Conservation (phyloP, 345 rosid genomes). For the Carallia brachiata region DNA sequence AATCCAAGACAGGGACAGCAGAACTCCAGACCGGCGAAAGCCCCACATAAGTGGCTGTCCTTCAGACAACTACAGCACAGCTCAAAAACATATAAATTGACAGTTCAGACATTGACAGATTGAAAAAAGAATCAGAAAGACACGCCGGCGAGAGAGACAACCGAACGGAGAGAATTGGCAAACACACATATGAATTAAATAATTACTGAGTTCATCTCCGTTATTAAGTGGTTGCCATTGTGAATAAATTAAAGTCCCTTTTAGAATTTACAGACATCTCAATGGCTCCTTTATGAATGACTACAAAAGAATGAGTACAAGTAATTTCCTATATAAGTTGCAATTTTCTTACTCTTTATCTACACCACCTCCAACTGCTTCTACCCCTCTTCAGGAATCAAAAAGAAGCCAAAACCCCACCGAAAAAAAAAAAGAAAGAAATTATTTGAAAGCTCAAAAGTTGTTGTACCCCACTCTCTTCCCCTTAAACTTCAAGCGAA, state of each 20-base stretch:
- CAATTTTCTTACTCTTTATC: slow-evolving; percentile 27
- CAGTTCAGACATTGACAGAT: too few species aligned
- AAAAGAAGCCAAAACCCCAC: neutral
- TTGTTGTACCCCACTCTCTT: neutral
- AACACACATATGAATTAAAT: neutral
- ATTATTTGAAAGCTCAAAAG: neutral
- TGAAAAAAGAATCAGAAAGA: neutral
- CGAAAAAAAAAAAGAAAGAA: slow-evolving; percentile 13
- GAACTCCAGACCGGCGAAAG: too few species aligned
- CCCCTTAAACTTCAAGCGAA: slow-evolving; percentile 1
- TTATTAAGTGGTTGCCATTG: slow-evolving; percentile 27
- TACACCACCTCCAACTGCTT: slow-evolving; percentile 31
- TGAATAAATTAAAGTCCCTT: slow-evolving; percentile 22
- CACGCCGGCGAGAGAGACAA: neutral
- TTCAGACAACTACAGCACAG: too few species aligned
- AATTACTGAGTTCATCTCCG: slow-evolving; percentile 1
- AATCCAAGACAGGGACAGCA: too few species aligned
- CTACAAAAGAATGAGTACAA: slow-evolving; percentile 57
- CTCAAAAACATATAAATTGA: too few species aligned
- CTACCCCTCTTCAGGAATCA: slow-evolving; percentile 15
- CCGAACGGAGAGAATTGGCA: neutral
- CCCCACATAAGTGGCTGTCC: too few species aligned
- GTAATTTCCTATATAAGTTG: slow-evolving; percentile 8
- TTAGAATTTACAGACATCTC: slow-evolving; percentile 33
- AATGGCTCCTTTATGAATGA: slow-evolving; percentile 33